phyloP scores from a whole-genome alignment of 345 rosid genomes.

The Citropsis articulata region DNA sequence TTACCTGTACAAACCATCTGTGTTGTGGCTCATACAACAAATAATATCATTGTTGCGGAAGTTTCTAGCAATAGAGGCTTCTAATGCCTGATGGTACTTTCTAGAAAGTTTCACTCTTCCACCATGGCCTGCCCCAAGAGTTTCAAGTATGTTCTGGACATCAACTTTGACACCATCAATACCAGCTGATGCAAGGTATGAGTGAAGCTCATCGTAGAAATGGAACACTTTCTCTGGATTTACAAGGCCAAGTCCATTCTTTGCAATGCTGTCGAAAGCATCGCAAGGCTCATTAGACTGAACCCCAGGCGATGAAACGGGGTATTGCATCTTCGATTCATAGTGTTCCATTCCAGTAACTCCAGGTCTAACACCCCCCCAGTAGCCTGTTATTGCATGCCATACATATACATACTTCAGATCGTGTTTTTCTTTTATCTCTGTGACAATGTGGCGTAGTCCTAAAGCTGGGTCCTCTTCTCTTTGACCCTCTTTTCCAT shows the following conservation, averaged over 20 bases:
- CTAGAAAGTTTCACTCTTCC: conserved; percentile 69
- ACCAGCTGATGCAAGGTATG: conserved; percentile 68
- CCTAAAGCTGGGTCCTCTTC: conserved; percentile 60
- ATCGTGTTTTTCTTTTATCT: conserved; percentile 51
- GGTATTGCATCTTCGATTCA: conserved; percentile 49
- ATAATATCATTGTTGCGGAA: conserved; percentile 56
- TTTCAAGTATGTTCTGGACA: conserved; percentile 75
- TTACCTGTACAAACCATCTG: conserved; percentile 69
- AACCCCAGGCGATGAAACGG: conserved; percentile 61
- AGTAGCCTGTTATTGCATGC: conserved; percentile 71
- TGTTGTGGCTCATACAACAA: conserved; percentile 70
- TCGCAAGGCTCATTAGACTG: conserved; percentile 51
- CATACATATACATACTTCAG: conserved; percentile 64
- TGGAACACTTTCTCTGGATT: conserved; percentile 63
- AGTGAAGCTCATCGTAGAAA: conserved; percentile 73
- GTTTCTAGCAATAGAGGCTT: conserved; percentile 60
- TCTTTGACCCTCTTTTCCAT: conserved; percentile 51
- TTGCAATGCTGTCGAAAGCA: conserved; percentile 40
- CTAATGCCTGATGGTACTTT: conserved; percentile 63
- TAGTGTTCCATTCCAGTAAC: conserved; percentile 53
- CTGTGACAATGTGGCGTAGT: conserved; percentile 48
- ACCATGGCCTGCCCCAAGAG: conserved; percentile 61
- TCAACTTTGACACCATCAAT: conserved; percentile 82
- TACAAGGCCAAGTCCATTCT: conserved; percentile 71
- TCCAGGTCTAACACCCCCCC: conserved; percentile 64